A percentile compares a stretch with the other conserved stretches of the same genome.
Evolutionary conservation across 108 stramenopile species (phyloP).

Genomic region (Skeletonema grethae): DNA sequence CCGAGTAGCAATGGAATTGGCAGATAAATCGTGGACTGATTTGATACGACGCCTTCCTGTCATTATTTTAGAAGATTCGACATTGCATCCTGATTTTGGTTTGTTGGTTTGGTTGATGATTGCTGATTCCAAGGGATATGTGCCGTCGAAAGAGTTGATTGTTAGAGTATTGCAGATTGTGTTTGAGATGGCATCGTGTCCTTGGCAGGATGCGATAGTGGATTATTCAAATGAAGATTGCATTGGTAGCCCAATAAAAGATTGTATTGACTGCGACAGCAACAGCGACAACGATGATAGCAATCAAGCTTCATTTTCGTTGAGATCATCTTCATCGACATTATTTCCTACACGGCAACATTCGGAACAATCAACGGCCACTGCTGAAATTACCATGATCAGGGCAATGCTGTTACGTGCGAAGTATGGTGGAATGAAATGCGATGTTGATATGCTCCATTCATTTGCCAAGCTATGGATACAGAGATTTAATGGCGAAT

Average conservation of each 20-base stretch:
- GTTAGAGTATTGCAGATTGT: slow-evolving; percentile 61
- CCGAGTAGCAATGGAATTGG: slow-evolving; percentile 84
- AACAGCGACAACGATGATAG: not conserved
- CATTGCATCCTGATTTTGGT: slow-evolving; percentile 81
- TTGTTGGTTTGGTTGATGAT: slow-evolving; percentile 92
- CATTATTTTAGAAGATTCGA: slow-evolving; percentile 89
- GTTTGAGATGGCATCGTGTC: slow-evolving; percentile 85
- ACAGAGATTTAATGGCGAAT: slow-evolving; percentile 48
- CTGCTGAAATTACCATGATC: slow-evolving; percentile 41
- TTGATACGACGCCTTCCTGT: slow-evolving; percentile 86
- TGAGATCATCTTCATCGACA: slow-evolving; percentile 27
- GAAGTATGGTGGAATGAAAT: slow-evolving; percentile 81
- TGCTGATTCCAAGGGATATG: slow-evolving; percentile 76
- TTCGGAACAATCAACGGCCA: not conserved
- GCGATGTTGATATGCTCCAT: slow-evolving; percentile 76
- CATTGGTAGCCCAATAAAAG: not conserved
- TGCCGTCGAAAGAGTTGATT: slow-evolving; percentile 36
- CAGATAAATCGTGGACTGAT: slow-evolving; percentile 64
- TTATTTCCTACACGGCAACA: slow-evolving; percentile 14
- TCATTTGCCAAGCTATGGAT: slow-evolving; percentile 57
- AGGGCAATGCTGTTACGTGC: slow-evolving; percentile 72
- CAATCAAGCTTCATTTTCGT: slow-evolving; percentile 2
- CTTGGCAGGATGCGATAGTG: slow-evolving; percentile 47
- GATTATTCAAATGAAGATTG: slow-evolving; percentile 1
- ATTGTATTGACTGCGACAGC: not conserved